Evolutionary conservation across 352 stramenopile species (phyloP).

Genomic region (Phytophthora pseudosyringae): DNA sequence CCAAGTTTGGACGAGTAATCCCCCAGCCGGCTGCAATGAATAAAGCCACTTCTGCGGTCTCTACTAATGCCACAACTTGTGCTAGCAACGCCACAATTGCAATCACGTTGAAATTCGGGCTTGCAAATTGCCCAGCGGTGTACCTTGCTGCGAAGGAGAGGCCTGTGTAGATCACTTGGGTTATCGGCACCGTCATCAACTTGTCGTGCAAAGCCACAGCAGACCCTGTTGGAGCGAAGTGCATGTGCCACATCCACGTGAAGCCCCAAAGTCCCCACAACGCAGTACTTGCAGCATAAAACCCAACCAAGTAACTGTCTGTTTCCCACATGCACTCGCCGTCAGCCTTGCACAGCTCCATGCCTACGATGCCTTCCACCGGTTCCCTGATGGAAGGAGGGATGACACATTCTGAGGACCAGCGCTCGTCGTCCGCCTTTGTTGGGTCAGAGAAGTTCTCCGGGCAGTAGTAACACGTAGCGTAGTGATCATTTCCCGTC

Average conservation of each 20-base stretch:
- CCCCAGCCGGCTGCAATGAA: conserved; percentile 68
- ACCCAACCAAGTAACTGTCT: conserved; percentile 20
- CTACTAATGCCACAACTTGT: conserved; percentile 43
- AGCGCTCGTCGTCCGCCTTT: conserved; percentile 6
- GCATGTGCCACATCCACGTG: conserved; percentile 50
- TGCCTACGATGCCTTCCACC: conserved; percentile 45
- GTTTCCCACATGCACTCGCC: conserved; percentile 41
- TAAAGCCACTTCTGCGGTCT: conserved; percentile 50
- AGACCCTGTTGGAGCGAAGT: conserved; percentile 36
- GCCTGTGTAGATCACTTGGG: conserved; percentile 38
- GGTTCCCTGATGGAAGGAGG: conserved; percentile 19
- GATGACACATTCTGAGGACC: conserved; percentile 30
- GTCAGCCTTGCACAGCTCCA: conserved; percentile 54
- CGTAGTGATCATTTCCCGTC: not conserved
- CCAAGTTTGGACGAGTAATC: conserved; percentile 53
- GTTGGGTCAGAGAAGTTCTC: conserved; percentile 25
- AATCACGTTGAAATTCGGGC: conserved; percentile 43
- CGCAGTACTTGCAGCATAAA: conserved; percentile 45
- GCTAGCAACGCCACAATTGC: conserved; percentile 44
- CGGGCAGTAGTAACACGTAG: conserved; percentile 51
- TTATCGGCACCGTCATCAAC: conserved; percentile 47
- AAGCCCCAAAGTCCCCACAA: conserved; percentile 38
- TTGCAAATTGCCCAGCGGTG: conserved; percentile 36
- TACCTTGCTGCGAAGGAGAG: conserved; percentile 46
- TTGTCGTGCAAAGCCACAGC: conserved; percentile 52